Conservation (phyloP, 1,284 basidiomycete species). For the Ustilago xerochloae region DNA sequence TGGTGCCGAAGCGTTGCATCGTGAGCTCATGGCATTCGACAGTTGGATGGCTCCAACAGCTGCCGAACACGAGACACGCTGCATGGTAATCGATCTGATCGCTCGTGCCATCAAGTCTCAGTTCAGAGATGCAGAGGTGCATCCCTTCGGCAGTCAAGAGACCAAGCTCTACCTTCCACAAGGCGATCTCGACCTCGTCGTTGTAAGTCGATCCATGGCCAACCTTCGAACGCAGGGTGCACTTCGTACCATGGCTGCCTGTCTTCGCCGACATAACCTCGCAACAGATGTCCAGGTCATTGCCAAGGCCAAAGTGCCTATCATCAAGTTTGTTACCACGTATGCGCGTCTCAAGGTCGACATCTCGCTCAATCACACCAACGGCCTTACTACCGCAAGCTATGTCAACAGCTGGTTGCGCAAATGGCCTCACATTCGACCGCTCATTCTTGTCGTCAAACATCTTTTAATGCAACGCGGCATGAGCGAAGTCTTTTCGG, state of each 20-base stretch:
- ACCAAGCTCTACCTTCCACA: slow-evolving; percentile 93
- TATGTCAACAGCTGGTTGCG: slow-evolving; percentile 84
- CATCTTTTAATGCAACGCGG: slow-evolving; percentile 86
- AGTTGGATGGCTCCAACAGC: slow-evolving; percentile 87
- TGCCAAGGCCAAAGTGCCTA: slow-evolving; percentile 88
- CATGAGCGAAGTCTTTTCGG: slow-evolving; percentile 97
- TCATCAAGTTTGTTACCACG: slow-evolving; percentile 88
- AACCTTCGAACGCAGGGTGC: slow-evolving; percentile 67
- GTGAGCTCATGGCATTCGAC: slow-evolving; percentile 75
- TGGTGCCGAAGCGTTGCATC: slow-evolving; percentile 72
- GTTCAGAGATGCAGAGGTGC: slow-evolving; percentile 84
- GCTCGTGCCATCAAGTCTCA: slow-evolving; percentile 75
- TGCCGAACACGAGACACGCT: slow-evolving; percentile 84
- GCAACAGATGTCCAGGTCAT: slow-evolving; percentile 80
- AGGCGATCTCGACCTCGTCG: slow-evolving; percentile 76
- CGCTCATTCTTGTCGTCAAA: slow-evolving; percentile 80
- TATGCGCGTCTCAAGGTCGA: slow-evolving; percentile 71
- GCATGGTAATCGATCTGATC: slow-evolving; percentile 81
- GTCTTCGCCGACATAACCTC: slow-evolving; percentile 71
- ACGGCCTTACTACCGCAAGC: slow-evolving; percentile 82
- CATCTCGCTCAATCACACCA: slow-evolving; percentile 70
- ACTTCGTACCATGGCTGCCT: slow-evolving; percentile 69
- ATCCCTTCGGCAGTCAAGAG: slow-evolving; percentile 91
- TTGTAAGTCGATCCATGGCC: slow-evolving; percentile 69
- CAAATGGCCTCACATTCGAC: slow-evolving; percentile 79